Percentiles rank a stretch among this genome's conserved stretches.
These are phyloP conservation scores for Candida tibetensis DNA, from an alignment of 805 yeast genomes.

Conservation along the genomic window DNA sequence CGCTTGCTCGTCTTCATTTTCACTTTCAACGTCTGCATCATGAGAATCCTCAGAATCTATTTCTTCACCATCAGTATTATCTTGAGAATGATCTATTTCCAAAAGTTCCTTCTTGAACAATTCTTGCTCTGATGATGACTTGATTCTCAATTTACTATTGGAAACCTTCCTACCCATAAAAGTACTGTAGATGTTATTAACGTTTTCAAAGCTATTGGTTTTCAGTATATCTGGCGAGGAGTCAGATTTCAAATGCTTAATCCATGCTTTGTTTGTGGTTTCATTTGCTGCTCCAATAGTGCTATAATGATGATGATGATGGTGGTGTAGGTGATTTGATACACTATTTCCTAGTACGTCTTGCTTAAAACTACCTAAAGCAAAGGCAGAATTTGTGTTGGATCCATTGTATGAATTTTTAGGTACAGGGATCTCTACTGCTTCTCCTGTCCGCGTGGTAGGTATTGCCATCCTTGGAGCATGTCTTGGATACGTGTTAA, in stretches of 20 bases:
- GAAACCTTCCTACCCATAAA: conserved; percentile 19
- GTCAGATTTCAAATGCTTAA: conserved; percentile 22
- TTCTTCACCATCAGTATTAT: conserved; percentile 3
- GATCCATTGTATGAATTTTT: conserved; percentile 17
- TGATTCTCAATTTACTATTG: conserved; percentile 11
- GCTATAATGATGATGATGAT: conserved; percentile 9
- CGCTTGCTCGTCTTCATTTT: conserved; percentile 62
- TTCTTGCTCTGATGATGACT: conserved; percentile 16
- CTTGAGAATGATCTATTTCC: conserved; percentile 8
- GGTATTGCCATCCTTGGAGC: conserved; percentile 70
- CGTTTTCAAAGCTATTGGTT: conserved; percentile 24
- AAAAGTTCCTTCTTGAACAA: background rate
- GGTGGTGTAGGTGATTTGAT: conserved; percentile 10
- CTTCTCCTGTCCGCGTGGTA: conserved; percentile 74
- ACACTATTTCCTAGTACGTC: conserved; percentile 1
- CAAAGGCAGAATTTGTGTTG: conserved; percentile 7
- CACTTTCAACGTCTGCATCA: conserved; percentile 32
- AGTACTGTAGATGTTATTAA: conserved; percentile 23
- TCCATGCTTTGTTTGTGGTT: conserved; percentile 20
- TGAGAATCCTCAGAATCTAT: conserved; percentile 9
- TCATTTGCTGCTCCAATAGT: conserved; percentile 22
- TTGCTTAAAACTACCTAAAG: background rate
- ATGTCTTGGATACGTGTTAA: conserved; percentile 21
- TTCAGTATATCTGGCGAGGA: conserved; percentile 17
- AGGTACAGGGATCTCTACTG: conserved; percentile 63